These are phyloP conservation scores for Exobasidium rhododendri DNA, from an alignment of 1,284 basidiomycete genomes.

Conservation along the genomic window DNA sequence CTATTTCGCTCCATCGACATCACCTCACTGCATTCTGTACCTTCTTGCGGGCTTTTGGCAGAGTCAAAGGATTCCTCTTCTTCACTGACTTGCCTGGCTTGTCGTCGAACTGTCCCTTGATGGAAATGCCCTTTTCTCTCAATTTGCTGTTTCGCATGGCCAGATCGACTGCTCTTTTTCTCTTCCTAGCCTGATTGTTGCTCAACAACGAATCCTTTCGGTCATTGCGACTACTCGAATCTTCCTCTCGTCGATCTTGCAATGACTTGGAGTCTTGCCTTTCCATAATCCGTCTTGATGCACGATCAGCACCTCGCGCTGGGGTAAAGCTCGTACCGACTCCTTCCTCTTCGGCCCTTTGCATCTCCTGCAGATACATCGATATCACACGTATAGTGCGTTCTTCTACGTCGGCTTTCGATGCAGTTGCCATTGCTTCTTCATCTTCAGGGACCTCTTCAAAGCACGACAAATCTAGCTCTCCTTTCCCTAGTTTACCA, in stretches of 20 bases:
- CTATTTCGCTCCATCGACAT: no score
- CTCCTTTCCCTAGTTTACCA: conserved; percentile 42
- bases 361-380: background rate
- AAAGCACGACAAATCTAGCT: conserved; percentile 43
- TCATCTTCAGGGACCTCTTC: conserved; percentile 19
- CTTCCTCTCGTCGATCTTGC: background rate
- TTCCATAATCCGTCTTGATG: conserved; percentile 11
- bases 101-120: background rate
- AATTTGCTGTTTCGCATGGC: conserved; percentile 5
- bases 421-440: no score
- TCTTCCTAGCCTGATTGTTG: conserved; percentile 9
- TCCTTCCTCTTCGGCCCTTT: background rate
- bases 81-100: background rate
- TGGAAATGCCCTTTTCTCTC: conserved; percentile 4
- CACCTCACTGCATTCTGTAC: no score
- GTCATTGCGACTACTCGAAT: background rate
- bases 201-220: conserved; percentile 5
- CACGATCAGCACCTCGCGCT: conserved; percentile 1
- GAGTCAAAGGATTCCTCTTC: no score
- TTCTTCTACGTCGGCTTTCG: conserved; percentile 7
- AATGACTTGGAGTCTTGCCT: background rate
- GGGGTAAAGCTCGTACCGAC: conserved; percentile 5
- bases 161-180: background rate
- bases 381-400: background rate
- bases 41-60: no score